Evolutionary conservation across 1,284 basidiomycete species (phyloP).

Genomic region (Apiotrichum brassicae): DNA sequence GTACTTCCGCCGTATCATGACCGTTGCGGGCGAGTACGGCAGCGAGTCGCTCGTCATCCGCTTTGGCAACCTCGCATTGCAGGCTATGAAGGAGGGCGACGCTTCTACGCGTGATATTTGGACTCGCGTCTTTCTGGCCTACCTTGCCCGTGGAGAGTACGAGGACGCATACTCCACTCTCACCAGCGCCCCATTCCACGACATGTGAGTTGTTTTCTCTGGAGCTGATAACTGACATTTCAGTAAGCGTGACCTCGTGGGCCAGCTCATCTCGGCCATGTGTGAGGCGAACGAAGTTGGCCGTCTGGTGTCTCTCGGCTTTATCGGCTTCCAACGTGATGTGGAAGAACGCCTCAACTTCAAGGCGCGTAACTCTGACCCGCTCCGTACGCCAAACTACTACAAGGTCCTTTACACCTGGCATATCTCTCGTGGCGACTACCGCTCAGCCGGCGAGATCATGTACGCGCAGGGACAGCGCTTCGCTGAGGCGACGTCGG

Average conservation of each 20-base stretch:
- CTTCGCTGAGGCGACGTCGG: constrained; percentile 52
- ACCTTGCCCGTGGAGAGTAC: constrained; percentile 64
- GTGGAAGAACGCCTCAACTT: constrained; percentile 85
- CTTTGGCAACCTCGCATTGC: constrained; percentile 71
- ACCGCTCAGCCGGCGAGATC: constrained; percentile 74
- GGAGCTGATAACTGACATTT: background rate
- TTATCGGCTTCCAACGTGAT: constrained; percentile 75
- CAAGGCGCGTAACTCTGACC: constrained; percentile 91
- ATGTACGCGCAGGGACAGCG: constrained; percentile 93
- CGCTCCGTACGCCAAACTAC: constrained; percentile 77
- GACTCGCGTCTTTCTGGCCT: constrained; percentile 69
- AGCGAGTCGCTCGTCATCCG: constrained; percentile 59
- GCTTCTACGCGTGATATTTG: constrained; percentile 62
- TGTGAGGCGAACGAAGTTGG: constrained; percentile 82
- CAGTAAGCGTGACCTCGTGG: constrained; percentile 73
- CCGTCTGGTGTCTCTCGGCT: constrained; percentile 73
- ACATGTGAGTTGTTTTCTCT: constrained; percentile 57
- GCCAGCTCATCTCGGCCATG: constrained; percentile 80
- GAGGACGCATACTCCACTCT: constrained; percentile 79
- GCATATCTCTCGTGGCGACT: constrained; percentile 78
- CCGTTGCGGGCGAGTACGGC: constrained; percentile 60
- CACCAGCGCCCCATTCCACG: constrained; percentile 64
- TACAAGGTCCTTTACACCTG: constrained; percentile 92
- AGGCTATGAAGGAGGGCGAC: constrained; percentile 39
- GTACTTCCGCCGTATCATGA: constrained; percentile 71